Base-by-base conservation (phyloP, 352 stramenopile species). In the Phytophthora meadii region DNA sequence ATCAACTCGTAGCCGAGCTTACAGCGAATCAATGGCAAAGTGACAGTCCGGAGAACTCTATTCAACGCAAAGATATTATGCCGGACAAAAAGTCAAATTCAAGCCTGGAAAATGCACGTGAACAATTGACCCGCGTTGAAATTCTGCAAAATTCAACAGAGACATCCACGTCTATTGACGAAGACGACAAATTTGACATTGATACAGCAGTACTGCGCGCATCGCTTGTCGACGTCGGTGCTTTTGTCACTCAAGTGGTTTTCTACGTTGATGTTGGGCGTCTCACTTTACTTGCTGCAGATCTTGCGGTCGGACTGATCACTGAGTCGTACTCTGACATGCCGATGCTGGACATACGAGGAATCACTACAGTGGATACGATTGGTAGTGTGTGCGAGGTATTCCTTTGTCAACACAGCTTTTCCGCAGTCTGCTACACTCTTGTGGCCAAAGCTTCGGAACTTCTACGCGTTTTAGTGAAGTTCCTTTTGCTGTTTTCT, bases 271-370 rank as follows among this genome's bases (percentile, higher is more conserved):
- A 78, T 28, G 47, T 78, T 46, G 62, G 61, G 11, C 68, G 66
- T 57, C 64, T 74, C 40, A 53, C 52, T 32, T 15, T 83, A 46
- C 30, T 71, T 17, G 52, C 72, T 27, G 44, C 65, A 27, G 72
- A 83, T 54, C 57, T 86, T n/a, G 53, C 68, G 27, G 54, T 79
- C 27, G 59, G 65, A 9, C 58, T 92, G 22, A 73, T 88, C 30
- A 88, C 79, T 0, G 79, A 92, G 45, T 92, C 82, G 42, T 92
- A 88, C 48, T 78, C 75, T 14, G 72, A 79, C 32, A 58, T 92
- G 37, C 64, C 72, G 3, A 65, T 72, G 25, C 61, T 92, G 22
- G 82, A 92, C 40, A 82, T 89, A n/a, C 75, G 81, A 28, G 82
- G 77, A 22, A 68, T 82, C 32, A 66, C 72, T 8, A 68, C 77